Evolutionary conservation across 78 protist genomes (phyloP), one percentile per base, ranked within the genome.

Genomic region (Thecamonas trahens): DNA sequence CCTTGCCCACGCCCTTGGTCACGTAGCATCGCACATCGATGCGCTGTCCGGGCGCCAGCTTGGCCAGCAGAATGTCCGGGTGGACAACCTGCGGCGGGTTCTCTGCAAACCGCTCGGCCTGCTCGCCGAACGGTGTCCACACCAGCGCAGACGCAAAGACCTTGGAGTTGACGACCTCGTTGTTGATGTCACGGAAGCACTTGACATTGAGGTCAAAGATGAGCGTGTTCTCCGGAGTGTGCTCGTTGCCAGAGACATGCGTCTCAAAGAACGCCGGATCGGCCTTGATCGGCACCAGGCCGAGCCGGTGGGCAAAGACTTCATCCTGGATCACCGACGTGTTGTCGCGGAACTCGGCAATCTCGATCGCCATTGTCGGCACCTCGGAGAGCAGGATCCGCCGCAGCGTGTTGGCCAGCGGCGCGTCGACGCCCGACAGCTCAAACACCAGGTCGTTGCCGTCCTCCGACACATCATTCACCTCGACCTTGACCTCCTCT

Each of bases 291-390:
- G 98, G 96, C 34, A 90, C 38, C 22, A 88, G 74, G 13, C 97
- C 97, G 17, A 90, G 57, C 22, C 95, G 64, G 77, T 84, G 88
- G 3, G 83, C 85, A 0, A 82, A 52, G 7, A 92, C 91, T 68
- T 95, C 97, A 54, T 95, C 98, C 38, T 81, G 94, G 9, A 90
- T 57, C 31, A 95, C 73, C 13, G 93, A 84, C 14, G 96, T 89
- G 85, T 95, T 95, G 70, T 84, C 84, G 20, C 7, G 55, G 28
- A 49, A 49, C 28, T 3, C 76, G 14, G 91, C 97, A 8, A 55
- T 59, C 67, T 95, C 98, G 35, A 95, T 86, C 28, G 97, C 96
- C 92, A 95, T 85, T 5, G 96, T 88, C 26, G 95, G 93, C 61
- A 78, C 91, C 53, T 91, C 93, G 39, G 87, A 55, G n/a, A 94